Base-by-base conservation (phyloP, 176 grass and related monocot genomes). In the Pontederia crassipes region DNA sequence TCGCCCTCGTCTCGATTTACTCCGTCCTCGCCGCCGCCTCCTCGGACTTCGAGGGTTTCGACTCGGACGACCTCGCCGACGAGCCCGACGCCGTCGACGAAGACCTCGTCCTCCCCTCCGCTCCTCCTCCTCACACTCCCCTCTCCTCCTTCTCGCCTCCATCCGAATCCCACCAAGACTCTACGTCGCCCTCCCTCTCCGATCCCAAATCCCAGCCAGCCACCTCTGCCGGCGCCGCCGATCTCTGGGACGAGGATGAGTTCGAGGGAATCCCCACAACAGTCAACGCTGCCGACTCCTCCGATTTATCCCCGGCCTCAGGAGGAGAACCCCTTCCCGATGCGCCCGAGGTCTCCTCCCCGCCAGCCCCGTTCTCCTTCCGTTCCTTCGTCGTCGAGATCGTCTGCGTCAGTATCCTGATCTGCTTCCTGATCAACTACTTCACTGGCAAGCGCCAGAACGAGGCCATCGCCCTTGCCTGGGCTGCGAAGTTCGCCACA, bases 171-270 rank as follows among this genome's bases (percentile, higher is more conserved):
- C 66, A 40, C 66, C 10, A 53, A 69, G 52, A 24, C 66, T 29
- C 66, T 78, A 71, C 85, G 71, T 72, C 77, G 64, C 50, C 71
- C 82, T 40, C 32, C 12, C 61, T 57, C 48, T 17, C 69, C 1
- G 56, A 53, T 12, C 46, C 74, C 16, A 66, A 70, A 1, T 59
- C 68, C 15, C 10, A 79, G 13, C 14, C 69, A 0, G 58, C 76
- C 64, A 81, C 72, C 13, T 79, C 76, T 51, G 65, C 64, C 2
- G 65, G 75, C 16, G 56, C 71, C 52, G 59, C 77, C 53, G 93
- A 98, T 65, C 72, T 89, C 74, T 98, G 93, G 93, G 93, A 98
- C 65, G 93, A 98, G 73, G 93, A 98, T 45, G 93, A 98, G 84
- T 98, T 98, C 55, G 93, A 98, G 77, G 93, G 93, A 11, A 98